Evolutionary conservation across 805 yeast genomes (phyloP), one percentile per base, ranked within the genome.

Genomic region (Saccharomyces eubayanus): DNA sequence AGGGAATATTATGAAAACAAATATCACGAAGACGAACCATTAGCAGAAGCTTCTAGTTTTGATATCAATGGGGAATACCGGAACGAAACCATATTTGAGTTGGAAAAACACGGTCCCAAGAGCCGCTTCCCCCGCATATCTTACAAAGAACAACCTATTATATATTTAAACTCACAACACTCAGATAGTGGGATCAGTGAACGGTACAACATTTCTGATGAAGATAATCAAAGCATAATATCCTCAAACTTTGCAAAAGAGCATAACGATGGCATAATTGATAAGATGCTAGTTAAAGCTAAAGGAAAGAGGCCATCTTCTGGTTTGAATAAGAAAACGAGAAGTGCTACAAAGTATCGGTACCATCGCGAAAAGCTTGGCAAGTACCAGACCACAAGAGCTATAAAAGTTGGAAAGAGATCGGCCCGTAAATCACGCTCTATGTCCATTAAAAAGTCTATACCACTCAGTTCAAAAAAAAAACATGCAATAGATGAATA

Each of bases 21-120:
- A 28, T 63, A 66, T 41, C 48, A 53, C 3, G 56, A 59, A 28
- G 52, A 54, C 10, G 61, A 61, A 28, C 50, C 57, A 4, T 57
- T 53, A 24, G 58, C 55, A 9, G 53, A 47, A 12, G 52, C 46
- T 12, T 36, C 12, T 16, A 21, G 24, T 16, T 36, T 16, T 36
- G 20, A 36, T 16, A 3, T 36, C 21, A 36, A 36, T 36, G 43
- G 6, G 43, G 43, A 16, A 36, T 36, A 36, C 11, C 43, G 43
- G 4, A 36, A 36, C 8, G 43, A 36, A 36, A 24, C 43, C 5
- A 16, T 36, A 16, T 36, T 8, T 36, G 43, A 36, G 2, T 16
- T 36, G 9, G 43, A 36, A 36, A 16, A 36, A 16, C 24, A 36
- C 43, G 43, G 43, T n/a, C 24, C 43, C 5, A 16, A 16, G 24